These are phyloP conservation scores for Elaeis guineensis DNA, from an alignment of 176 grass and related monocot genomes.

Conservation along the genomic window DNA sequence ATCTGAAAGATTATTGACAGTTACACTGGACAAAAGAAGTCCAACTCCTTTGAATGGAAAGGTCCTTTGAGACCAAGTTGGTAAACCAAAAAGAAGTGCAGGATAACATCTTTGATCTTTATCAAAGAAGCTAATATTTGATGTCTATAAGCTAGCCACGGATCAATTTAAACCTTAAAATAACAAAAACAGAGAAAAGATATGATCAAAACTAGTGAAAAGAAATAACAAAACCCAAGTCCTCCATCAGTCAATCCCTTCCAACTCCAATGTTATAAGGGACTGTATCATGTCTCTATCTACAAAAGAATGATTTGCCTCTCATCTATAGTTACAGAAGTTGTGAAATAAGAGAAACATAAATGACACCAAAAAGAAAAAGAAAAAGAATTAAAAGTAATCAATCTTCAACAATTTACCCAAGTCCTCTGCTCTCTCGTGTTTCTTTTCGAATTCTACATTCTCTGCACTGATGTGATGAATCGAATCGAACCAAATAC, in stretches of 20 bases:
- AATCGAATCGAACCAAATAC: constrained; percentile 22
- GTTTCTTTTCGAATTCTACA: constrained; percentile 18
- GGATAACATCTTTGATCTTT: too few species aligned
- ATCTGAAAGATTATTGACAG: constrained; percentile 6
- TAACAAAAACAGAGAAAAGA: too few species aligned
- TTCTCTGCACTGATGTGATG: constrained; percentile 3
- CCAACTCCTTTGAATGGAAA: background rate
- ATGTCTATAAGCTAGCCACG: too few species aligned
- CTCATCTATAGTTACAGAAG: constrained; percentile 2
- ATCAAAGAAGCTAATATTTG: too few species aligned
- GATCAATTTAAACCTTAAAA: too few species aligned
- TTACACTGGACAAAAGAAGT: background rate
- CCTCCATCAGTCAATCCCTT: constrained; percentile 23
- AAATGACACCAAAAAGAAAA: background rate
- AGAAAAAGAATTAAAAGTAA: background rate
- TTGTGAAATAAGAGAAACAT: background rate
- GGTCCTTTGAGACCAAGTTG: background rate
- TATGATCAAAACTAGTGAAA: background rate
- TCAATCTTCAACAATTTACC: background rate
- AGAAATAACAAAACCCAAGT: constrained; percentile 3
- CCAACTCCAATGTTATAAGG: constrained; percentile 24
- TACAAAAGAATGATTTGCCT: constrained; percentile 90
- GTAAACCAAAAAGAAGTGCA: background rate
- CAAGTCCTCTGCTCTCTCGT: constrained; percentile 1
- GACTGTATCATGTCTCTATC: constrained; percentile 39